Percentiles rank a stretch among this genome's conserved stretches.
Evolutionary conservation across 108 stramenopile genomes (phyloP).

Genomic region (Skeletonema grethae): DNA sequence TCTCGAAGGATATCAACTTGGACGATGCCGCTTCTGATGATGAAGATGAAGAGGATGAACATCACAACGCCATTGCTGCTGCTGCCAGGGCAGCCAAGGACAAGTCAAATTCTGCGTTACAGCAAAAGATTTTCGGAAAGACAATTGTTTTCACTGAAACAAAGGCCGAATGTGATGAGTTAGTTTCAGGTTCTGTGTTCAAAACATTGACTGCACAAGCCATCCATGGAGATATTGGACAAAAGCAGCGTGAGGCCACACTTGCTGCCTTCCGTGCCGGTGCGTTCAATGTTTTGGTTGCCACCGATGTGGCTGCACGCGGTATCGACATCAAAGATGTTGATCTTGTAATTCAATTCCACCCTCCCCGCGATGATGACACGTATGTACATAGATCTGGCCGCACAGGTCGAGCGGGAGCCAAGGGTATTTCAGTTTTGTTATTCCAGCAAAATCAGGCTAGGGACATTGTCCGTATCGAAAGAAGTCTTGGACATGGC

Average conservation of each 20-base stretch:
- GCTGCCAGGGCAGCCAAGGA: conserved; percentile 77
- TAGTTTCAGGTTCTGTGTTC: conserved; percentile 89
- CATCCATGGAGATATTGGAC: conserved; percentile 99
- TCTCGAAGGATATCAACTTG: conserved; percentile 74
- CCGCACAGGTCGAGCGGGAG: conserved; percentile 97
- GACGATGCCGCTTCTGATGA: conserved; percentile 21
- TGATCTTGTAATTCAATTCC: conserved; percentile 94
- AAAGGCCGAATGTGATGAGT: conserved; percentile 92
- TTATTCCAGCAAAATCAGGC: conserved; percentile 86
- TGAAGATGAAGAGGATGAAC: conserved; percentile 55
- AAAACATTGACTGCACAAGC: conserved; percentile 90
- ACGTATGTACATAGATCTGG: conserved; percentile 98
- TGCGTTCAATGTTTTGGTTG: conserved; percentile 95
- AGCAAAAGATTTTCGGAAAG: conserved; percentile 94
- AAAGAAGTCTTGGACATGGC: conserved; percentile 88
- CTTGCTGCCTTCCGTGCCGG: conserved; percentile 94
- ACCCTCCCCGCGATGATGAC: conserved; percentile 93
- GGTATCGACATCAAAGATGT: conserved; percentile 98
- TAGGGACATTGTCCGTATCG: conserved; percentile 91
- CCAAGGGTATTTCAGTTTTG: conserved; percentile 94
- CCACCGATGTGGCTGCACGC: conserved; percentile 99
- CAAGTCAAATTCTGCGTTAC: conserved; percentile 64
- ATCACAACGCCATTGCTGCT: conserved; percentile 88
- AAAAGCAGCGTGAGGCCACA: conserved; percentile 97
- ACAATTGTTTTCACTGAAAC: conserved; percentile 98